These are phyloP conservation scores for Yamadazyma kanchanaburiensis DNA, from an alignment of 1,139 yeast genomes.

Conservation along the genomic window DNA sequence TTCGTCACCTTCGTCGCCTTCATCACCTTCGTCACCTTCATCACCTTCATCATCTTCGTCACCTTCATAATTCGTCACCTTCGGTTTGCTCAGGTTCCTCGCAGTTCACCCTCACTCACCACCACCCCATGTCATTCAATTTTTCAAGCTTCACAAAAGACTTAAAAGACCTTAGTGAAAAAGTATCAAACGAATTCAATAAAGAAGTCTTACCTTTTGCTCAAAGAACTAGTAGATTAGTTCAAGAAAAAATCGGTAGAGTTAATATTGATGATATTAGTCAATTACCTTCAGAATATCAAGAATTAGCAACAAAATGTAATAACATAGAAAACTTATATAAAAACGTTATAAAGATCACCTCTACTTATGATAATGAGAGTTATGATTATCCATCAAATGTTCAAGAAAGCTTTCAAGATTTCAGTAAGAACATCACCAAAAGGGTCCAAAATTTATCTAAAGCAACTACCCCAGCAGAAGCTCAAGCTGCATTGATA, in stretches of 20 bases:
- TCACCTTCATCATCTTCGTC: no score
- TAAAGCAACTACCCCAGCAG: slow-evolving; percentile 74
- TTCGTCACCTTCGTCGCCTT: no score
- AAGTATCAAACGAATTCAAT: slow-evolving; percentile 39
- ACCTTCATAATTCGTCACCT: no score
- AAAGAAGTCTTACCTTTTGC: slow-evolving; percentile 61
- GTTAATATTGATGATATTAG: slow-evolving; percentile 67
- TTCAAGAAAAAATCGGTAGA: slow-evolving; percentile 78
- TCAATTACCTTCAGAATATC: slow-evolving; percentile 79
- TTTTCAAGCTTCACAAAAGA: slow-evolving; percentile 42
- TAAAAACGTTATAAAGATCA: slow-evolving; percentile 68
- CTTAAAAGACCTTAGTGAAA: slow-evolving; percentile 37
- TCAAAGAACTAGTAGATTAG: slow-evolving; percentile 73
- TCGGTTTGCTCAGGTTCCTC: no score
- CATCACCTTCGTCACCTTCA: no score
- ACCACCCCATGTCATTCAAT: slow-evolving; percentile 38
- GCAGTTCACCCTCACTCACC: neutral
- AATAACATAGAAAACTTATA: slow-evolving; percentile 74
- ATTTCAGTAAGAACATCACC: slow-evolving; percentile 66
- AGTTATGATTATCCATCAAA: slow-evolving; percentile 87
- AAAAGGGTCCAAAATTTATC: slow-evolving; percentile 67
- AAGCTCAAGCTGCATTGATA: slow-evolving; percentile 76
- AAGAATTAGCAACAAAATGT: slow-evolving; percentile 69
- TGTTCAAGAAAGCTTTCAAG: slow-evolving; percentile 67
- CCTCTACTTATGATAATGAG: slow-evolving; percentile 70